Base-by-base conservation (phyloP, 2,329 filamentous ascomycete species). In the Talaromyces islandicus region DNA sequence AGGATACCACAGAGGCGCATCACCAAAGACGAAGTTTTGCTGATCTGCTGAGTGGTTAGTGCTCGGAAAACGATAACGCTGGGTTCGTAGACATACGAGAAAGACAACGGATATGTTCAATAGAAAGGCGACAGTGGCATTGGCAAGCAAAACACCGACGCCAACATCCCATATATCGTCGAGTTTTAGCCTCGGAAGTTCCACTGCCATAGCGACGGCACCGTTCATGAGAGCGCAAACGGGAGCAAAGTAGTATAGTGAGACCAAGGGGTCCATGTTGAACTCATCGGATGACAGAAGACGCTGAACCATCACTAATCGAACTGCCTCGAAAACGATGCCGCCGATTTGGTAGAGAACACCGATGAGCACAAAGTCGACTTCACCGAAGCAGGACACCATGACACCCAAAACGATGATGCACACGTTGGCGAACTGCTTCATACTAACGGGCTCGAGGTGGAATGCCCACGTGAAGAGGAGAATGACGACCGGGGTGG, bases 351-450 rank as follows among this genome's bases (percentile, higher is more conserved):
- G 91, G 75, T 83, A 88, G 30, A 87, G 63, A 72, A 89, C 86
- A 51, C 86, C 86, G 48, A 84, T 67, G 58, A 78, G 64, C 67
- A 78, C 88, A 73, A 99, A 97, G 73, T 92, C 88, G 77, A 99
- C 94, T 81, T 99, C 94, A 70, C 94, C 94, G 64, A 96, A 85
- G 1, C 93, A 96, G 55, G 94, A 94, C 71, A 99, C 91, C 66
- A 97, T 81, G 68, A 97, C 92, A 81, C 94, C 94, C 57, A 97
- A 76, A 55, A 97, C 94, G 69, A 99, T 99, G 72, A 94, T 84
- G 52, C 90, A 93, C 64, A 97, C 92, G 73, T 97, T 99, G 72
- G 90, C 84, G 69, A 99, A 88, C 55, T 91, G 89, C 80, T 87
- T 92, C 67, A 94, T 74, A 79, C 92, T 94, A 58, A 91, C 89